Evolutionary conservation across 192 early-diverging fungal genomes (phyloP), one percentile per base, ranked within the genome.

Genomic region (Rhizophagus clarus): DNA sequence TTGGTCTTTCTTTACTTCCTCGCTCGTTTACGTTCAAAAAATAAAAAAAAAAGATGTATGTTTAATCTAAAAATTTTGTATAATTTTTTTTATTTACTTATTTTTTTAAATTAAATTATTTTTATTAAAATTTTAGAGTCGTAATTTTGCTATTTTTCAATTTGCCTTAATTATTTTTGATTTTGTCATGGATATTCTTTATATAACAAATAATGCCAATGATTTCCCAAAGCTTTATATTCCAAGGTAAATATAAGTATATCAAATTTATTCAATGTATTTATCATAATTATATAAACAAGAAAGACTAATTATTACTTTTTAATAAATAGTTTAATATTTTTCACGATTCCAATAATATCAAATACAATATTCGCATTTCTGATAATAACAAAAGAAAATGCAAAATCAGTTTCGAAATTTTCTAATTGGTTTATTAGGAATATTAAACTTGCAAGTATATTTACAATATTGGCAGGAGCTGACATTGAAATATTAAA

Each of bases 291-390:
- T n/a, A n/a, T n/a, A n/a, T 28, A 29, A 61, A 29, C 2, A 15
- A 61, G 0, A 71, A n/a, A n/a, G n/a, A n/a, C n/a, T n/a, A n/a
- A n/a, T n/a, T n/a, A n/a, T n/a, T n/a, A n/a, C 22, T 40, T 42
- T 8, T n/a, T 29, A 17, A 61, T n/a, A n/a, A n/a, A n/a, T 61
- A 76, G 74, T 76, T 12, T 76, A 6, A 32, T 76, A 29, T 76
- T 76, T 9, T 24, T 62, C 1, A 31, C 34, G 2, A 12, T 76
- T 61, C 74, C 74, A n/a, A 28, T 76, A 20, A 14, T 60, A 8
- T 47, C 62, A 12, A 76, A 76, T 34, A 40, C 74, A 32, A 37
- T 32, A 1, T 60, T 7, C 17, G 74, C 74, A 9, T 76, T 76
- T 63, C 3, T 62, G 2, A 76, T 76, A 4, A 62, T 76, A 12